phyloP scores from a whole-genome alignment of 208 protist species.

The Trypanosoma rangeli region DNA sequence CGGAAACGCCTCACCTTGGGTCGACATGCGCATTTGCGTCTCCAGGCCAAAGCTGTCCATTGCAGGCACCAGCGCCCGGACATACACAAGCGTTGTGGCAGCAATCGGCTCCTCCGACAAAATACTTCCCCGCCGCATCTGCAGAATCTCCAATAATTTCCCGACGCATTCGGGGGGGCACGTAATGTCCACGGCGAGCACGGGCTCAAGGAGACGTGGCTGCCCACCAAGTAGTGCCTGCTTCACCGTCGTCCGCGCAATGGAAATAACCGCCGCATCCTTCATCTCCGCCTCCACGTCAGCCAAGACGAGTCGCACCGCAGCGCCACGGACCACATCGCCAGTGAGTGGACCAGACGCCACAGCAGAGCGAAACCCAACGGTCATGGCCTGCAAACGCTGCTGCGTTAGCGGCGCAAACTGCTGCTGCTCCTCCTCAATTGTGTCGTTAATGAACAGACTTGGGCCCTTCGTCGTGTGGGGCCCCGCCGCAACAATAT shows the following conservation, averaged over 20 bases:
- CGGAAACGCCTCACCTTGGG: conserved; percentile 95
- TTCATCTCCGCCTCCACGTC: conserved; percentile 40
- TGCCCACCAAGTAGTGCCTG: conserved; percentile 94
- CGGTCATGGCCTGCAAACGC: conserved; percentile 94
- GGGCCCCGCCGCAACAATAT: conserved; percentile 95
- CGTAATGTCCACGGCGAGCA: conserved; percentile 95
- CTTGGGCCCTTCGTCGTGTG: conserved; percentile 91
- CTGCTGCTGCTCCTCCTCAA: conserved; percentile 55
- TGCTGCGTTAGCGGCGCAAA: conserved; percentile 49
- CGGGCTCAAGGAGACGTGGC: conserved; percentile 98
- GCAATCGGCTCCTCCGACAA: conserved; percentile 90
- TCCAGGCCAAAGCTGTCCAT: conserved; percentile 99
- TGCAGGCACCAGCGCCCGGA: conserved; percentile 95
- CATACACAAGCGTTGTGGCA: conserved; percentile 96
- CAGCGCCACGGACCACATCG: conserved; percentile 84
- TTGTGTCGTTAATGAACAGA: conserved; percentile 97
- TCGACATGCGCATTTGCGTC: conserved; percentile 97
- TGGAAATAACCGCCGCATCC: conserved; percentile 70
- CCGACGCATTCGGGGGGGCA: conserved; percentile 82
- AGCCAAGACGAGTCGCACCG: conserved; percentile 55
- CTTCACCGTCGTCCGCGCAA: conserved; percentile 92
- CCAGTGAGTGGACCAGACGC: conserved; percentile 96
- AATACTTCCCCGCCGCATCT: conserved; percentile 92
- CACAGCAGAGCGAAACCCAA: conserved; percentile 75
- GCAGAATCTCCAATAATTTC: conserved; percentile 87